Percentiles rank a stretch among this genome's conserved stretches.
Evolutionary conservation across 805 yeast species (phyloP).

Genomic region (Candida michaelii): DNA sequence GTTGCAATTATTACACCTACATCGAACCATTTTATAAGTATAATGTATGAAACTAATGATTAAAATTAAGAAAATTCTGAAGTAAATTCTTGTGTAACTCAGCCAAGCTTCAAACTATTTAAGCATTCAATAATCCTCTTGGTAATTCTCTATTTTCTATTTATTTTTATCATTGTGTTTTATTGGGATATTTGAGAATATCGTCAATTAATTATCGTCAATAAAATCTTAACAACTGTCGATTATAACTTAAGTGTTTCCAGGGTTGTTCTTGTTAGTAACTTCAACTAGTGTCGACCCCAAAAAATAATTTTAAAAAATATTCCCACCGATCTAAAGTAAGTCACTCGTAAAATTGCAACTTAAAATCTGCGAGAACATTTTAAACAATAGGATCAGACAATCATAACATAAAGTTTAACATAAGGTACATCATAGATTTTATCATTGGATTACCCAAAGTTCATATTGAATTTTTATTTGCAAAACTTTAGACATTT

Average conservation of each 20-base stretch:
- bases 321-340: neutral
- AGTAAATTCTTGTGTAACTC: neutral
- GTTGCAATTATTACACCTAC: neutral
- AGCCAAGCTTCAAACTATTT: neutral
- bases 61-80: neutral
- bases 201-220: neutral
- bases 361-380: slow-evolving; percentile 2
- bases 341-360: slow-evolving; percentile 4
- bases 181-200: neutral
- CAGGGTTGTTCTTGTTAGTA: too few relatives aligned
- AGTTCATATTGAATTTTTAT: too few relatives aligned
- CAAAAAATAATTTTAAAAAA: neutral
- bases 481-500: too few relatives aligned
- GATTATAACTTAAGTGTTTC: too few relatives aligned
- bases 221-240: too few relatives aligned
- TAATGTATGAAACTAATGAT: neutral
- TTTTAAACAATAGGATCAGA: slow-evolving; percentile 3
- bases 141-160: too few relatives aligned
- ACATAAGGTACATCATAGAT: neutral
- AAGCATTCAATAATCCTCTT: too few relatives aligned
- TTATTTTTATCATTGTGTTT: too few relatives aligned
- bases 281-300: neutral
- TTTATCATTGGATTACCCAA: too few relatives aligned
- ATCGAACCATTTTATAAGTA: neutral
- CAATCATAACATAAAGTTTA: neutral